Evolutionary conservation across 2,329 filamentous ascomycete species (phyloP), one percentile per base, ranked within the genome.

Genomic region (Amylocarpus encephaloides): DNA sequence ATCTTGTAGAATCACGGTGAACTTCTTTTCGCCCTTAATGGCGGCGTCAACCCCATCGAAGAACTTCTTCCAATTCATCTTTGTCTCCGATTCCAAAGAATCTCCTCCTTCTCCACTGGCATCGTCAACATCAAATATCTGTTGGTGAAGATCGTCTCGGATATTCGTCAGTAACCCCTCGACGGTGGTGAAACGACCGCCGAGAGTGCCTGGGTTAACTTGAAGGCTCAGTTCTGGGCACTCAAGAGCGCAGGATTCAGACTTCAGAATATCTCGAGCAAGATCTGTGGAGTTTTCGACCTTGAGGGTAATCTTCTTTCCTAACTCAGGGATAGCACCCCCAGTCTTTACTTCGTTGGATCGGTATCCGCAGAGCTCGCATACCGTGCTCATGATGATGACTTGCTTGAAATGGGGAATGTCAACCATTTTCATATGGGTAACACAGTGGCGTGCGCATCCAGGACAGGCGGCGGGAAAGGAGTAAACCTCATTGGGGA

Each of bases 401-500:
- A 98, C 93, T 66, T 97, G 88, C 72, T 96, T 95, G 74, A 98
- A 98, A 71, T 95, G 86, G 1, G 93, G 93, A 55, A 98, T 96
- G 63, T 95, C 89, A 50, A 97, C 89, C 85, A 95, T 95, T 75
- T 96, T 95, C 89, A 96, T 96, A 70, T 95, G 91, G 9, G 94
- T 95, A 3, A 83, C 82, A 71, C 91, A 96, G 4, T 82, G 73
- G 69, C 87, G 87, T 64, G 84, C 83, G 74, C 93, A 98, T 54
- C 88, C 92, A 0, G 93, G 93, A 68, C 93, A 98, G 51, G 83
- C 87, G 6, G 91, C 85, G 2, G 92, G 92, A 71, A 98, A 93
- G 52, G 83, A 84, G 73, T 97, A 97, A 26, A 96, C 86, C 68
- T 95, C 86, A 67, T 95, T 86, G 57, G 94, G 88, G 43, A 93